Percentiles rank a stretch among this genome's conserved stretches.
Conservation (phyloP, 2,329 filamentous ascomycete species). For the Epichloe aotearoae region DNA sequence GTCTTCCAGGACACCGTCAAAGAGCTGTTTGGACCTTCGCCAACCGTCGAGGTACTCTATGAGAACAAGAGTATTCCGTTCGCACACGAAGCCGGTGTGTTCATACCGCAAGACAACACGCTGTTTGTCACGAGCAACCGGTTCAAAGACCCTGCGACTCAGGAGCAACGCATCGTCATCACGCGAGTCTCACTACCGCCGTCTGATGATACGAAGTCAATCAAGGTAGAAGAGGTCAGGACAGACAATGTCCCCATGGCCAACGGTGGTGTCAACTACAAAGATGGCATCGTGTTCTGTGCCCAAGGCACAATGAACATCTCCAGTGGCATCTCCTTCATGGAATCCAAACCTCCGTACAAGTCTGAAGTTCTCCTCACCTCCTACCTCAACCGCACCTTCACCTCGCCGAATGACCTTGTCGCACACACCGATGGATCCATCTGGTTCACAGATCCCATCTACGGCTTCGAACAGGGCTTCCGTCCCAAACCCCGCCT, state of each 20-base stretch:
- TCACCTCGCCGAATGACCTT: constrained; percentile 38
- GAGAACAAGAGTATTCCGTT: constrained; percentile 29
- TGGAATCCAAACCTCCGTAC: constrained; percentile 20
- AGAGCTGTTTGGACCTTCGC: constrained; percentile 20
- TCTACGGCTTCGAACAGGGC: constrained; percentile 34
- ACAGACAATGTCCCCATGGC: constrained; percentile 25
- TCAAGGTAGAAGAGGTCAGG: constrained; percentile 20
- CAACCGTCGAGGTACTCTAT: constrained; percentile 23
- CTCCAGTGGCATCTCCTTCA: constrained; percentile 18
- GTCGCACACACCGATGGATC: constrained; percentile 27
- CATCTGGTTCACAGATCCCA: constrained; percentile 38
- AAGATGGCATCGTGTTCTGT: constrained; percentile 26
- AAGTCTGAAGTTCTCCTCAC: constrained; percentile 17
- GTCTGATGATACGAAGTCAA: constrained; percentile 2
- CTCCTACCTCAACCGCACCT: constrained; percentile 29
- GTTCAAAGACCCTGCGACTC: constrained; percentile 10
- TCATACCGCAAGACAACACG: constrained; percentile 15
- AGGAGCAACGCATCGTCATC: constrained; percentile 17
- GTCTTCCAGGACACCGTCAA: constrained; percentile 7
- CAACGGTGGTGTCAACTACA: constrained; percentile 36
- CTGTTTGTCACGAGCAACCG: constrained; percentile 24
- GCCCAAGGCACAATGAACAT: constrained; percentile 21
- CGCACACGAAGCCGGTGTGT: constrained; percentile 33
- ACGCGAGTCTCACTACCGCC: constrained; percentile 13
- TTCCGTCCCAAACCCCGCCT: constrained; percentile 29